Evolutionary conservation across 2,329 filamentous ascomycete genomes (phyloP).

Genomic region (Claviceps purpurea): DNA sequence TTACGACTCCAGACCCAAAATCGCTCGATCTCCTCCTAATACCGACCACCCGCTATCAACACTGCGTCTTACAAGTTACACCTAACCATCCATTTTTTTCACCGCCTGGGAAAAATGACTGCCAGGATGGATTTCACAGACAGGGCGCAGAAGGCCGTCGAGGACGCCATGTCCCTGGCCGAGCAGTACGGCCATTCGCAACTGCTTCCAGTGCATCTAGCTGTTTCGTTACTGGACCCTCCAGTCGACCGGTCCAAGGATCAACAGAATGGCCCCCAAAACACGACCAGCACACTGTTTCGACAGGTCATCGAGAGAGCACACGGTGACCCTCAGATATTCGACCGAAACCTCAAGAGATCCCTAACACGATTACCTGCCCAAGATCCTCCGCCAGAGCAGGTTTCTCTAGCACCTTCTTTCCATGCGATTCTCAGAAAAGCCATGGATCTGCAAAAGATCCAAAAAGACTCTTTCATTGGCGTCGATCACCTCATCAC

Average conservation of each 20-base stretch:
- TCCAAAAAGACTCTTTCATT: constrained; percentile 93
- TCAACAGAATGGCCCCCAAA: constrained; percentile 62
- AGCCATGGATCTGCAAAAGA: constrained; percentile 82
- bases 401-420: constrained; percentile 66
- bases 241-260: constrained; percentile 67
- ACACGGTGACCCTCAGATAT: constrained; percentile 78
- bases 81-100: not conserved
- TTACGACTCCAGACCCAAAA: too few relatives aligned
- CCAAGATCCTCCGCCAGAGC: constrained; percentile 88
- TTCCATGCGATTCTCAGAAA: constrained; percentile 74
- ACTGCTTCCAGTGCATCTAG: constrained; percentile 79
- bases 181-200: constrained; percentile 87
- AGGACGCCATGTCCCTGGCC: constrained; percentile 77
- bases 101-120: constrained; percentile 40
- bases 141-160: constrained; percentile 75
- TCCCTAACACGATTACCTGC: constrained; percentile 77
- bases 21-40: too few relatives aligned
- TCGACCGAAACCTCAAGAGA: constrained; percentile 87
- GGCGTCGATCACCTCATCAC: constrained; percentile 91
- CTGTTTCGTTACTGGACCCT: constrained; percentile 66
- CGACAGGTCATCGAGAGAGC: constrained; percentile 89
- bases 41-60: too few relatives aligned
- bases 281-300: constrained; percentile 61
- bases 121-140: constrained; percentile 87
- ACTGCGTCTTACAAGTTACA: too few relatives aligned